phyloP scores from a whole-genome alignment of 169 alveolate species.

The Cyclospora cayetanensis region DNA sequence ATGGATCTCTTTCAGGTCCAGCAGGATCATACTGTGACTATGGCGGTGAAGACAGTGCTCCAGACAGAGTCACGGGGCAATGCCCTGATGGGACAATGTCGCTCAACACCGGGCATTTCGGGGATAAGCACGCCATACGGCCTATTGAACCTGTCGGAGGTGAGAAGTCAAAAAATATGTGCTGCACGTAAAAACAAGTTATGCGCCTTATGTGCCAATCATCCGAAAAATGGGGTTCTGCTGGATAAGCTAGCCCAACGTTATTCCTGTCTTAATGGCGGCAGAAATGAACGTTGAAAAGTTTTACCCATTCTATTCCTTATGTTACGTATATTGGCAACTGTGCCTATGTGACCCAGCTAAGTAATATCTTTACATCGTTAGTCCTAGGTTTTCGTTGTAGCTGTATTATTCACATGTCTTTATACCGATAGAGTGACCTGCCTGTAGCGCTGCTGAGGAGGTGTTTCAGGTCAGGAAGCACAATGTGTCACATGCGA shows the following conservation, averaged over 20 bases:
- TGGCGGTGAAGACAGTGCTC: conserved; percentile 51
- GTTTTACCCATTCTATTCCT: no score
- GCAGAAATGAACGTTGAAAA: no score
- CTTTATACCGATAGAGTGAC: not conserved
- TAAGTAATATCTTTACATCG: no score
- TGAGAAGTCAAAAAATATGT: not conserved
- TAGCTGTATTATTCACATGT: no score
- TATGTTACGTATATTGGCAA: no score
- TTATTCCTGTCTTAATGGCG: no score
- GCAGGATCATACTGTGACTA: conserved; percentile 62
- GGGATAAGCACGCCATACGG: conserved; percentile 26
- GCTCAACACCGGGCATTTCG: conserved; percentile 29
- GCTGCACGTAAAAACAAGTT: not conserved
- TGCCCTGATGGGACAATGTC: conserved; percentile 30
- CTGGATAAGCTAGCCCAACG: no score
- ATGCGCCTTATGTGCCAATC: no score
- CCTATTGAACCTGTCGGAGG: conserved; percentile 38
- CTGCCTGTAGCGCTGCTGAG: not conserved
- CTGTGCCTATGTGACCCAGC: no score
- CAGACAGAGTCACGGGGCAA: not conserved
- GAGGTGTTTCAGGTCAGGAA: not conserved
- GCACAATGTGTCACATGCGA: conserved; percentile 56
- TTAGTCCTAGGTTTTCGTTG: no score
- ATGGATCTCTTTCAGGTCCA: no score
- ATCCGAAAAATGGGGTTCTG: no score